Percentiles rank a stretch among this genome's conserved stretches.
Evolutionary conservation across 2,329 filamentous ascomycete genomes (phyloP).

Genomic region (Phaeosphaeriaceae sp.): DNA sequence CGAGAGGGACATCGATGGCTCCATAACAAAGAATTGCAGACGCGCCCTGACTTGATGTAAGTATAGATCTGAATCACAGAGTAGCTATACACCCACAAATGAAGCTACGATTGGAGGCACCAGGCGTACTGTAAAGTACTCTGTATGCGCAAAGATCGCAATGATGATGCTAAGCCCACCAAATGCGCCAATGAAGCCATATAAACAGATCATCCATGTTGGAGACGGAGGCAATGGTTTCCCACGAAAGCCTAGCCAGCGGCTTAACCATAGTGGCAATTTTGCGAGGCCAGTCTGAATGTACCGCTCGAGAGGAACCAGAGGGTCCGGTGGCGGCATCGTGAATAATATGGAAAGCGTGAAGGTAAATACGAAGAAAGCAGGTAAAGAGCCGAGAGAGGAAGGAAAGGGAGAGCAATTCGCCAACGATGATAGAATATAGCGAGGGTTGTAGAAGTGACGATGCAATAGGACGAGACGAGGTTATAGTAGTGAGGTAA

Average conservation of each 20-base stretch:
- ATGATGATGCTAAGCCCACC: conserved; percentile 50
- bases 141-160: conserved; percentile 49
- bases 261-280: conserved; percentile 70
- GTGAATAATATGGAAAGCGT: conserved; percentile 5
- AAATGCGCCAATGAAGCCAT: conserved; percentile 53
- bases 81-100: conserved; percentile 33
- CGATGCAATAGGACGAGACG: conserved; percentile 3
- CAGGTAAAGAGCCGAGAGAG: conserved; percentile 9
- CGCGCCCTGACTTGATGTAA: conserved; percentile 45
- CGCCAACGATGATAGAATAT: no score
- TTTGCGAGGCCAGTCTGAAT: conserved; percentile 41
- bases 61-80: not conserved
- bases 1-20: conserved; percentile 52
- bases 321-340: conserved; percentile 32
- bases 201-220: conserved; percentile 46
- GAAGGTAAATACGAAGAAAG: not conserved
- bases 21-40: conserved; percentile 56
- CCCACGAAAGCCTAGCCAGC: conserved; percentile 63
- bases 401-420: not conserved
- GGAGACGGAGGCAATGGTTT: conserved; percentile 33
- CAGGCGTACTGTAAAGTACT: conserved; percentile 47
- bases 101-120: conserved; percentile 53
- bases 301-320: conserved; percentile 34
- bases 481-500: conserved; percentile 19
- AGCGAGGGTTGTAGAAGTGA: not conserved